Evolutionary conservation across 106 monocot species (phyloP).

Genomic region (Phalaenopsis equestris): DNA sequence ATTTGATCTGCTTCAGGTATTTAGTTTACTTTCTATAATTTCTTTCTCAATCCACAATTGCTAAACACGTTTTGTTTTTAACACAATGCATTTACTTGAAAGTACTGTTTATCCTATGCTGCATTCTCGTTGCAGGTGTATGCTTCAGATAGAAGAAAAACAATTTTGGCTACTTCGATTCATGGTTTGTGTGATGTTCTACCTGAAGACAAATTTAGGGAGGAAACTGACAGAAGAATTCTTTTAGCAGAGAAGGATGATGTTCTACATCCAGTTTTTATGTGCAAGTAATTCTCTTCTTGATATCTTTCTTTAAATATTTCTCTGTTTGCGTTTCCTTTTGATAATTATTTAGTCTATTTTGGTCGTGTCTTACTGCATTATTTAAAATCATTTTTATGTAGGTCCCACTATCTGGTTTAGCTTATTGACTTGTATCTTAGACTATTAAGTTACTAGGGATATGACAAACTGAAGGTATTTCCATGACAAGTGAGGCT

Average conservation of each 20-base stretch:
- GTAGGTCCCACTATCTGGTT: too few species aligned
- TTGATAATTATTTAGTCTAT: neutral
- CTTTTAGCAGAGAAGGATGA: slow-evolving; percentile 14
- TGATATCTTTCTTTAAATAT: slow-evolving; percentile 2
- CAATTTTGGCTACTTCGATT: slow-evolving; percentile 19
- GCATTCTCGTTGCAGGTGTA: slow-evolving; percentile 21
- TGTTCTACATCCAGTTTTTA: slow-evolving; percentile 18
- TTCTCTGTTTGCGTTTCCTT: neutral
- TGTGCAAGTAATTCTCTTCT: slow-evolving; percentile 22
- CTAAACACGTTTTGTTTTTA: neutral
- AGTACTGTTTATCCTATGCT: neutral
- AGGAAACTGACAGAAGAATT: slow-evolving; percentile 22
- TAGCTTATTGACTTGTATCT: too few species aligned
- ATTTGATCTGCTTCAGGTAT: neutral
- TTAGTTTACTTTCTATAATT: neutral
- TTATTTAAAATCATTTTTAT: too few species aligned
- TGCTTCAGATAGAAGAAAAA: slow-evolving; percentile 27
- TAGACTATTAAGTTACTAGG: too few species aligned
- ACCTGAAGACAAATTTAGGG: slow-evolving; percentile 16
- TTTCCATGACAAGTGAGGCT: too few species aligned
- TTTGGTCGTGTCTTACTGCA: too few species aligned
- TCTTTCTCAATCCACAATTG: neutral
- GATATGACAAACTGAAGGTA: too few species aligned
- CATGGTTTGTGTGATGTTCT: slow-evolving; percentile 25
- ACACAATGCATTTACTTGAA: neutral